Conservation (phyloP, 768 basidiomycete species). For the Termitomyces sp. region DNA sequence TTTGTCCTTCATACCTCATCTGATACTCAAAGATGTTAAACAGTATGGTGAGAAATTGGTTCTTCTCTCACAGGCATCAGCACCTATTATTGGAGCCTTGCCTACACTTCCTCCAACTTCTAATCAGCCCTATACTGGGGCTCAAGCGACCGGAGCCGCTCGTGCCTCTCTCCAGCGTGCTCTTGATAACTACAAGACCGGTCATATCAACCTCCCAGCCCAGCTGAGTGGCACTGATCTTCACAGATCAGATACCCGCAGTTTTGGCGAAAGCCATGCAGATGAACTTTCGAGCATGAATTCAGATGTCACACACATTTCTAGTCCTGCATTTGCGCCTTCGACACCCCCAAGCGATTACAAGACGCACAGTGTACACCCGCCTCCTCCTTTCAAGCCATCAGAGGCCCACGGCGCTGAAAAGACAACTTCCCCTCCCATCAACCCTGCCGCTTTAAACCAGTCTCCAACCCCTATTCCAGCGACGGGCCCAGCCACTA, state of each 20-base stretch:
- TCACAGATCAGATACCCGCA: slow-evolving; percentile 68
- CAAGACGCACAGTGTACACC: slow-evolving; percentile 11
- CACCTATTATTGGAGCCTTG: slow-evolving; percentile 57
- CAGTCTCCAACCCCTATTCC: slow-evolving; percentile 16
- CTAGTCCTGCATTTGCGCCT: slow-evolving; percentile 28
- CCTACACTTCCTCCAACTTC: slow-evolving; percentile 65
- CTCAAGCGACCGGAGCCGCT: slow-evolving; percentile 59
- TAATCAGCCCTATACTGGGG: slow-evolving; percentile 55
- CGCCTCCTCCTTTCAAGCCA: slow-evolving; percentile 13
- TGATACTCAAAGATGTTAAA: neutral
- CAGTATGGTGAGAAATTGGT: slow-evolving; percentile 83
- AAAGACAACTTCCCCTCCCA: slow-evolving; percentile 19
- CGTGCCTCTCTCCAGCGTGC: slow-evolving; percentile 77
- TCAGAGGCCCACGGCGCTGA: slow-evolving; percentile 10
- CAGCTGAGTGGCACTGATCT: slow-evolving; percentile 50
- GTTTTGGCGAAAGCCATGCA: slow-evolving; percentile 84
- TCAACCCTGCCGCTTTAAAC: slow-evolving; percentile 21
- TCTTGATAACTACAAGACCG: slow-evolving; percentile 74
- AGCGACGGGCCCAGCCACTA: slow-evolving; percentile 27
- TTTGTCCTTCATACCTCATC: neutral
- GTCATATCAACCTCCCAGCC: slow-evolving; percentile 51
- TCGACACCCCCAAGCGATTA: slow-evolving; percentile 38
- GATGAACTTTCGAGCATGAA: slow-evolving; percentile 62
- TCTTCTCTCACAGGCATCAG: slow-evolving; percentile 68
- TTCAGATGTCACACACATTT: slow-evolving; percentile 21